Evolutionary conservation across 75 land plant genomes (phyloP), one percentile per base, ranked within the genome.

Genomic region (Pinus taeda): DNA sequence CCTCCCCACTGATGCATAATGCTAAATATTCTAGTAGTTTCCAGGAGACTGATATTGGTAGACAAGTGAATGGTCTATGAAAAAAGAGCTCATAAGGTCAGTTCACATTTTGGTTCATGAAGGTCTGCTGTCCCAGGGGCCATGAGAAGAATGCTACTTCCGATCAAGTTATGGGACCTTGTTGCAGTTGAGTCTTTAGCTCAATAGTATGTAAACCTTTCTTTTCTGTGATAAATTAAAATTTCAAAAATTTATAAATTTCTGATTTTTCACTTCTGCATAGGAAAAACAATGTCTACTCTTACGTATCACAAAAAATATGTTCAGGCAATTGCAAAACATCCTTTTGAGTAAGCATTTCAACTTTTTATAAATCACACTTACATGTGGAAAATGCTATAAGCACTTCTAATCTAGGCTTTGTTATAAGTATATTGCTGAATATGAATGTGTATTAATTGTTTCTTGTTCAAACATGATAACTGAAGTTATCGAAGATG

Each of bases 141-240:
- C n/a, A n/a, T n/a, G n/a, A n/a, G n/a, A n/a, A n/a, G n/a, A n/a
- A n/a, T n/a, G n/a, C n/a, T n/a, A n/a, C n/a, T n/a, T n/a, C n/a
- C n/a, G n/a, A 90, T 97, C 63, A 97, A 97, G 79, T 90, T 97
- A 76, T 97, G 99, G 99, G 98, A 97, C 77, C 98, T 97, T 75
- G 88, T 92, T 81, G 95, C 93, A 80, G 99, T 98, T 91, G 81
- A 76, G 71, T 80, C 8, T 2, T 13, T 30, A 30, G 57, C 61
- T 60, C 13, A 67, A 7, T 49, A 63, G 30, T 49, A 62, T 61
- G 75, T 30, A 12, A 39, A n/a, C 24, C 15, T 70, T 60, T 29
- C 33, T 22, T 72, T 66, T 11, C 15, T 57, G 17, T 21, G 57
- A 24, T 49, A n/a, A 69, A 56, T 20, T 24, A 39, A 59, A 78